Conservation (phyloP, 2,329 filamentous ascomycete genomes). For the Bipolaris gigantea region DNA sequence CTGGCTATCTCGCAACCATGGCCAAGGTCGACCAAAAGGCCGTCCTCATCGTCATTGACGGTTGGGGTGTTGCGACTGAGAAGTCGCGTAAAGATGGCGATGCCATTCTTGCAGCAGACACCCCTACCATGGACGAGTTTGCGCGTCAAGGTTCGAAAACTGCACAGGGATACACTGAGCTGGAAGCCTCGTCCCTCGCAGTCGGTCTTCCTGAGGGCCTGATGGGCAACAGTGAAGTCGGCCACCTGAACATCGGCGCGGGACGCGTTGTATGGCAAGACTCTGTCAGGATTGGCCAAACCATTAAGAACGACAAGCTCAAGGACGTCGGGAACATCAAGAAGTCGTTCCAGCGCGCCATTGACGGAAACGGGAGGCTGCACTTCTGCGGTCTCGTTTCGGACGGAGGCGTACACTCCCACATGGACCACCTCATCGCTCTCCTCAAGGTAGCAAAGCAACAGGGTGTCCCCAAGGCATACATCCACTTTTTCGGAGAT, state of each 20-base stretch:
- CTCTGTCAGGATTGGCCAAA: slow-evolving; percentile 90
- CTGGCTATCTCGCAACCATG: slow-evolving; percentile 54
- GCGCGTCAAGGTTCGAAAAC: slow-evolving; percentile 66
- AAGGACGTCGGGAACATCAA: slow-evolving; percentile 76
- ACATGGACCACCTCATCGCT: slow-evolving; percentile 89
- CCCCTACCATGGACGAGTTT: slow-evolving; percentile 92
- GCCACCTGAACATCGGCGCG: slow-evolving; percentile 97
- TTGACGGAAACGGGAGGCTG: slow-evolving; percentile 85
- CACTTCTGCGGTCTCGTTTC: slow-evolving; percentile 92
- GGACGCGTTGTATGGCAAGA: slow-evolving; percentile 97
- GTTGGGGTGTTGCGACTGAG: slow-evolving; percentile 87
- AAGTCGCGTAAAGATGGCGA: slow-evolving; percentile 85
- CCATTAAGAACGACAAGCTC: slow-evolving; percentile 82
- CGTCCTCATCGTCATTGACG: slow-evolving; percentile 92
- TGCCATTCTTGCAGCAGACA: slow-evolving; percentile 91
- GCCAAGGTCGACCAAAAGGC: slow-evolving; percentile 69
- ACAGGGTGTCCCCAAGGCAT: slow-evolving; percentile 83
- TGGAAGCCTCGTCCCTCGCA: slow-evolving; percentile 93
- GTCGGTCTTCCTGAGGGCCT: slow-evolving; percentile 94
- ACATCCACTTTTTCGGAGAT: slow-evolving; percentile 98
- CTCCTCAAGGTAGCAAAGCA: slow-evolving; percentile 90
- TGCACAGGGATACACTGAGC: slow-evolving; percentile 81
- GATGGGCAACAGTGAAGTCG: slow-evolving; percentile 99
- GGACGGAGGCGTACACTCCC: slow-evolving; percentile 94
- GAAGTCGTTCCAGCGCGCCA: slow-evolving; percentile 75